phyloP scores from a whole-genome alignment of 177 flowering plant genomes.

The Tripterygium wilfordii region DNA sequence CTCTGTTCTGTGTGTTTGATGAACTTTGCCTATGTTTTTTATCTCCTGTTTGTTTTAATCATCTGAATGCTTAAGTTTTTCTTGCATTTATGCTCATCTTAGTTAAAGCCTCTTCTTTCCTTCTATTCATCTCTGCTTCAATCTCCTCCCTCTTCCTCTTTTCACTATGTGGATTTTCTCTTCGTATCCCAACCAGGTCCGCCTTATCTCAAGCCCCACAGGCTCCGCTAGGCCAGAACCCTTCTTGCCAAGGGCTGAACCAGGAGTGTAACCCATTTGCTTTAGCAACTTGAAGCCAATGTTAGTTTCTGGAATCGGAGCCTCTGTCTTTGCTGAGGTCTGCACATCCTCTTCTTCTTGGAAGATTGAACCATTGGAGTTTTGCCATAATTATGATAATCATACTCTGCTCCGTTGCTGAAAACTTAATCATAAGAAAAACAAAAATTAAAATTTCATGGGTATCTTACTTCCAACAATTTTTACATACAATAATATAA shows the following conservation, averaged over 20 bases:
- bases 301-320: constrained; percentile 78
- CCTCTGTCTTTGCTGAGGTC: constrained; percentile 51
- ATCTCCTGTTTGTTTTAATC: too few species aligned
- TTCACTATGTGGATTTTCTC: constrained; percentile 66
- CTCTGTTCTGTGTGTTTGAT: too few species aligned
- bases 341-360: constrained; percentile 71
- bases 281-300: constrained; percentile 87
- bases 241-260: constrained; percentile 66
- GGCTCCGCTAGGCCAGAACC: constrained; percentile 70
- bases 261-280: constrained; percentile 94
- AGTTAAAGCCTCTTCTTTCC: constrained; percentile 49
- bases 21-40: too few species aligned
- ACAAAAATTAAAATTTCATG: too few species aligned
- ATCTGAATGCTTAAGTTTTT: too few species aligned
- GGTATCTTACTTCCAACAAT: too few species aligned
- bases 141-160: constrained; percentile 52
- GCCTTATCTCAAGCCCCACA: constrained; percentile 65
- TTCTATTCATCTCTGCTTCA: constrained; percentile 32
- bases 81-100: constrained; percentile 64
- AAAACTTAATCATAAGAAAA: too few species aligned
- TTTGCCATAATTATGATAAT: constrained; percentile 6
- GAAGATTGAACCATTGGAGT: constrained; percentile 16
- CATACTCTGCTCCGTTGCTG: neutral
- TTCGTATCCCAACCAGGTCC: constrained; percentile 75
- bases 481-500: too few species aligned